A percentile compares a stretch with the other conserved stretches of the same genome.
Conservation (phyloP, 306 rosid species). For the Prinsepia uniflora region DNA sequence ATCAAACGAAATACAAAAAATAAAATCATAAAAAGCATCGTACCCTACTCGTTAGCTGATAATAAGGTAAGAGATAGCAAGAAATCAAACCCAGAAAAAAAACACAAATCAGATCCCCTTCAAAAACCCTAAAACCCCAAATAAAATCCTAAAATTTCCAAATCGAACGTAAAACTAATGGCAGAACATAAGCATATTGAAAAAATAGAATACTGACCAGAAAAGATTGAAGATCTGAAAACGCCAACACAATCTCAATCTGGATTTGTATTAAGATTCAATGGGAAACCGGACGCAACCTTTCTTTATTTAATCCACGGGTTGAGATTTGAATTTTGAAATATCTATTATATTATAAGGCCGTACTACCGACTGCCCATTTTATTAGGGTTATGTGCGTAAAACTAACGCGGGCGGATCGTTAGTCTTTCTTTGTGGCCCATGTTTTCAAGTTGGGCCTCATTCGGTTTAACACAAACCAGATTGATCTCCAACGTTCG, state of each 20-base stretch:
- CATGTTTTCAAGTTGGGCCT: background rate
- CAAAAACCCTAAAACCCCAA: background rate
- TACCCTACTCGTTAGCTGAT: background rate
- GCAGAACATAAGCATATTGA: background rate
- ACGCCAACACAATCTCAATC: background rate
- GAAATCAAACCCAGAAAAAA: background rate
- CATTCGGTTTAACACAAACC: too few relatives aligned
- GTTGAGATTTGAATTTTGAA: background rate
- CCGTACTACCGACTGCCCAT: too few relatives aligned
- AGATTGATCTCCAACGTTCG: too few relatives aligned
- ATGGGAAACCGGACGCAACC: background rate
- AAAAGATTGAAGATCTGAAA: background rate
- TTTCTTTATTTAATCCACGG: background rate
- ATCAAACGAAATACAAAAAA: too few relatives aligned
- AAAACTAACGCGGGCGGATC: background rate
- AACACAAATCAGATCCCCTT: background rate
- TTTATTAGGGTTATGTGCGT: background rate
- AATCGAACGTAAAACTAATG: background rate
- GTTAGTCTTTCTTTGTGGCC: background rate
- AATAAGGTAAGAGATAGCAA: background rate
- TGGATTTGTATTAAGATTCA: background rate
- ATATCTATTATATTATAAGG: too few relatives aligned
- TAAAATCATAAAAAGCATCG: background rate
- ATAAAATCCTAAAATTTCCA: background rate
- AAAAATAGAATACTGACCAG: background rate